phyloP scores from a whole-genome alignment of 2,329 filamentous ascomycete genomes.

The Ophiosphaerella korrae region DNA sequence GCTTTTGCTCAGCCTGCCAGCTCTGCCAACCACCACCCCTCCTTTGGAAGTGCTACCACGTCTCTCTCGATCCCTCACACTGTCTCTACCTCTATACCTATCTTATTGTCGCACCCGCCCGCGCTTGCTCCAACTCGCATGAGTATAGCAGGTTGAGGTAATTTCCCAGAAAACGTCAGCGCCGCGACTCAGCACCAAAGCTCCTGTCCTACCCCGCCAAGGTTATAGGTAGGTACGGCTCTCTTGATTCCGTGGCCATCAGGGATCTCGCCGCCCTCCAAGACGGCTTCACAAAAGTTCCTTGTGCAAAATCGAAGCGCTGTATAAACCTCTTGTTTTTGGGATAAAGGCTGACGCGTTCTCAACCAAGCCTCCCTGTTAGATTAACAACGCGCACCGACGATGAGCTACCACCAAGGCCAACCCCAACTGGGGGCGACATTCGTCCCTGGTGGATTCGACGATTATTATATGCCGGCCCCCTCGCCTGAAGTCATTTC shows the following conservation, averaged over 20 bases:
- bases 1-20: constrained; percentile 13
- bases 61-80: constrained; percentile 7
- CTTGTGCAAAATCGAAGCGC: constrained; percentile 19
- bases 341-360: constrained; percentile 37
- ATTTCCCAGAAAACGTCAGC: constrained; percentile 11
- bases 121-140: not conserved
- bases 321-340: constrained; percentile 15
- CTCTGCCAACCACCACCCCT: constrained; percentile 14
- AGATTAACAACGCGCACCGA: constrained; percentile 16
- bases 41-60: constrained; percentile 4
- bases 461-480: constrained; percentile 69
- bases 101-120: constrained; percentile 1
- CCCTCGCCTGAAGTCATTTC: constrained; percentile 66
- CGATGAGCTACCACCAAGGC: constrained; percentile 46
- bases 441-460: constrained; percentile 69
- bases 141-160: too few species aligned
- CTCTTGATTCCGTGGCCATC: constrained; percentile 29
- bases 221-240: constrained; percentile 22
- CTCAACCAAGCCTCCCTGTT: constrained; percentile 18
- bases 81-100: not conserved
- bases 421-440: constrained; percentile 58
- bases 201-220: constrained; percentile 30
- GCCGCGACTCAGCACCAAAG: constrained; percentile 21
- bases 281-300: constrained; percentile 17
- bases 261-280: constrained; percentile 26